These are phyloP conservation scores for Lathyrus sativus DNA, from an alignment of 306 rosid genomes.

Conservation along the genomic window DNA sequence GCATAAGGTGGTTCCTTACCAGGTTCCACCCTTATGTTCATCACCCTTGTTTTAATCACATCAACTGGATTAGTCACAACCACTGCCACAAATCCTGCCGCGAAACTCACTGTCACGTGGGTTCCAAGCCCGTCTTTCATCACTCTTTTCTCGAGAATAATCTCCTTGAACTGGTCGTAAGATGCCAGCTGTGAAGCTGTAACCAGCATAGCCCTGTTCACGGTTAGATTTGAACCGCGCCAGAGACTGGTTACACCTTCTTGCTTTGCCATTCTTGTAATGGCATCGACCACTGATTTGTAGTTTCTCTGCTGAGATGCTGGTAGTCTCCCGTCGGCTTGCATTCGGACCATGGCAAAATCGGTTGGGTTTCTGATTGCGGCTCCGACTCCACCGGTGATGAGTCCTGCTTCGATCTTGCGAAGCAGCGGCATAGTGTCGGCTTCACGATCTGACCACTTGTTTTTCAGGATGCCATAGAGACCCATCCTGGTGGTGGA, in stretches of 20 bases:
- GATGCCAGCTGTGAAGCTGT: conserved; percentile 76
- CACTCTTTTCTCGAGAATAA: conserved; percentile 45
- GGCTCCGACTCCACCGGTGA: conserved; percentile 63
- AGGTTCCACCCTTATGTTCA: conserved; percentile 73
- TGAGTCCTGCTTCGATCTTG: conserved; percentile 50
- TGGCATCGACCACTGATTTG: conserved; percentile 63
- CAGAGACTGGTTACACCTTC: conserved; percentile 66
- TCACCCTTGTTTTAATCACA: conserved; percentile 74
- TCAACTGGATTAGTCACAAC: conserved; percentile 71
- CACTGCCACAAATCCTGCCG: conserved; percentile 70
- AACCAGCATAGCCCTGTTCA: conserved; percentile 78
- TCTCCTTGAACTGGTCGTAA: conserved; percentile 68
- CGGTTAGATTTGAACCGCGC: conserved; percentile 69
- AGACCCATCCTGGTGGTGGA: conserved; percentile 77
- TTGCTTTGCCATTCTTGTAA: conserved; percentile 40
- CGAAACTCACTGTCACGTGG: conserved; percentile 67
- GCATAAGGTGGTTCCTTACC: conserved; percentile 55
- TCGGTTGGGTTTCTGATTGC: conserved; percentile 71
- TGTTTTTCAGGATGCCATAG: conserved; percentile 62
- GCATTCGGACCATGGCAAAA: conserved; percentile 83
- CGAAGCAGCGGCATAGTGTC: conserved; percentile 50
- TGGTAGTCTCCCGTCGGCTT: conserved; percentile 77
- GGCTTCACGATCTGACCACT: conserved; percentile 60
- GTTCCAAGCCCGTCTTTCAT: conserved; percentile 71
- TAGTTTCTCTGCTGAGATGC: conserved; percentile 52